These are phyloP conservation scores for Botryotinia calthae DNA, from an alignment of 2,329 filamentous ascomycete species.

Conservation along the genomic window DNA sequence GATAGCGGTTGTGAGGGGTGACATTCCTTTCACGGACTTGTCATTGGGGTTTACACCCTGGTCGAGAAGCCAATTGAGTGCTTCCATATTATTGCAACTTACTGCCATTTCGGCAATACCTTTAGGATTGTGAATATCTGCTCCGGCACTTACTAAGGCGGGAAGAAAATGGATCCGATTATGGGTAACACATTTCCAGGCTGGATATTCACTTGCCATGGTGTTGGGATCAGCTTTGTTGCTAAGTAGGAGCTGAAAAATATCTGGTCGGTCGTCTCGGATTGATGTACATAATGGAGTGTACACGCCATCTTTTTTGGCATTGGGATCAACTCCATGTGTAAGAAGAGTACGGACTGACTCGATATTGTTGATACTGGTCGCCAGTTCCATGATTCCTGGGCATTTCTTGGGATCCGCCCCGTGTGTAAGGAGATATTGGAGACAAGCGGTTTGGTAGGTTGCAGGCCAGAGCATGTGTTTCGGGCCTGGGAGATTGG, in stretches of 20 bases:
- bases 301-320: slow-evolving; percentile 63
- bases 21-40: slow-evolving; percentile 54
- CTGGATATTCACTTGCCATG: slow-evolving; percentile 61
- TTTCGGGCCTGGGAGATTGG: slow-evolving; percentile 67
- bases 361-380: slow-evolving; percentile 62
- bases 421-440: slow-evolving; percentile 56
- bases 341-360: slow-evolving; percentile 56
- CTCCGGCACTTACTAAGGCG: slow-evolving; percentile 58
- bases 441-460: slow-evolving; percentile 56
- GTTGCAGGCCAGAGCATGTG: slow-evolving; percentile 66
- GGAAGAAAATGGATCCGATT: slow-evolving; percentile 60
- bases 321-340: slow-evolving; percentile 58
- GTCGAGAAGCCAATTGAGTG: slow-evolving; percentile 58
- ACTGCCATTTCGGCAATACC: slow-evolving; percentile 66
- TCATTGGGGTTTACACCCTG: slow-evolving; percentile 60
- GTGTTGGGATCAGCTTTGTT: slow-evolving; percentile 52
- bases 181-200: slow-evolving; percentile 68
- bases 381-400: slow-evolving; percentile 62
- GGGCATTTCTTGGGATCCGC: slow-evolving; percentile 60
- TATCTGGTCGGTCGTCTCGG: slow-evolving; percentile 61
- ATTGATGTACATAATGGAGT: slow-evolving; percentile 67
- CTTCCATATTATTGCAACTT: slow-evolving; percentile 58
- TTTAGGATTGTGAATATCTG: slow-evolving; percentile 56
- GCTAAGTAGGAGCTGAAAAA: slow-evolving; percentile 57
- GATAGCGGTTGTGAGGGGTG: slow-evolving; percentile 65